Conservation (phyloP, 2,329 filamentous ascomycete genomes). For the Cryphonectria naterciae region DNA sequence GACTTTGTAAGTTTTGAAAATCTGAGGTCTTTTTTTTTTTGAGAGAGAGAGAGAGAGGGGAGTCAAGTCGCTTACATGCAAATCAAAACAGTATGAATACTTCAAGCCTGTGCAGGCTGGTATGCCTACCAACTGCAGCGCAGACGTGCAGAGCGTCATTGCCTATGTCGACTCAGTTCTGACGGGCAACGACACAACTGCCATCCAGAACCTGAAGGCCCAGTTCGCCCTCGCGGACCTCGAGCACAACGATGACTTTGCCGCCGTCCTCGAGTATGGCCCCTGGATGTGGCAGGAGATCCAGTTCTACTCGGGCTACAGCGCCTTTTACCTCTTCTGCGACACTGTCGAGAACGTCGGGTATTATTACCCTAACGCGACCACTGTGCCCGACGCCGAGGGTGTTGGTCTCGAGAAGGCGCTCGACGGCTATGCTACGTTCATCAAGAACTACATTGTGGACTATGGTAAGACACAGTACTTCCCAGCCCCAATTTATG, state of each 20-base stretch:
- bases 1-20: constrained; percentile 42
- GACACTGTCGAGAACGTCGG: constrained; percentile 53
- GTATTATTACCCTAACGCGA: constrained; percentile 47
- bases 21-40: too few species aligned
- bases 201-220: constrained; percentile 50
- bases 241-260: constrained; percentile 51
- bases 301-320: constrained; percentile 50
- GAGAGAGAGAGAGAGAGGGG: too few species aligned
- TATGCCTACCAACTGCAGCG: constrained; percentile 60
- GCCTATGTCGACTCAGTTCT: constrained; percentile 54
- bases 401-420: constrained; percentile 58
- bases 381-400: constrained; percentile 48
- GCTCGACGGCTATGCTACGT: constrained; percentile 56
- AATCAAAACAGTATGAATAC: constrained; percentile 50
- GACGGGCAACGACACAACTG: constrained; percentile 42
- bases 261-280: constrained; percentile 55
- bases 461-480: constrained; percentile 43
- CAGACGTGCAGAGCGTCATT: constrained; percentile 55
- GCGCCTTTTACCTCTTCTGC: constrained; percentile 49
- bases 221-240: constrained; percentile 53
- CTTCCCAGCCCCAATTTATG: background rate
- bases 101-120: constrained; percentile 57
- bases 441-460: constrained; percentile 46
- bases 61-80: background rate
- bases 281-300: constrained; percentile 63